Conservation (phyloP, 2,329 filamentous ascomycete species). For the Seiridium unicorne region DNA sequence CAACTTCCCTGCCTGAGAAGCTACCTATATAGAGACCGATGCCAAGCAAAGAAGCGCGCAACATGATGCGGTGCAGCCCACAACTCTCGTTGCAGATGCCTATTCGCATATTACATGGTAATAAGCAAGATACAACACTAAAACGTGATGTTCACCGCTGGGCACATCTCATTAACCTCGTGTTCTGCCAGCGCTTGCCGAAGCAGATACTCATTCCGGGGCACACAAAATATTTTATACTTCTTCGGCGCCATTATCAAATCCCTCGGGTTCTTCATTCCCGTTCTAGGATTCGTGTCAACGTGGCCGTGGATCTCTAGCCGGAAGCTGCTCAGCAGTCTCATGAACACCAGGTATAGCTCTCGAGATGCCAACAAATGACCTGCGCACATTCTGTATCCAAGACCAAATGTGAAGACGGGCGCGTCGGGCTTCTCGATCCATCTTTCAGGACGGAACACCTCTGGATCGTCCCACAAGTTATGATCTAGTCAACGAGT, state of each 20-base stretch:
- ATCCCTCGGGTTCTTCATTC: neutral
- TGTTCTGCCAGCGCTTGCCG: neutral
- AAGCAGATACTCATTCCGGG: slow-evolving; percentile 1
- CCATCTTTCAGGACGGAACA: slow-evolving; percentile 5
- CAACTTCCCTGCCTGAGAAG: too few relatives aligned
- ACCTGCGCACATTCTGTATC: slow-evolving; percentile 8
- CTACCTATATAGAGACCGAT: too few relatives aligned
- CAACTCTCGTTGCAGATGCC: too few relatives aligned
- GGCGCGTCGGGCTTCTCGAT: slow-evolving; percentile 6
- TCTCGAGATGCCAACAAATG: slow-evolving; percentile 3
- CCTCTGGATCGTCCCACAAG: slow-evolving; percentile 3
- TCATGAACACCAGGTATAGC: slow-evolving; percentile 6
- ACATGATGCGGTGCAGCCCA: too few relatives aligned
- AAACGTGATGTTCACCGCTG: neutral
- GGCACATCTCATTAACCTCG: neutral
- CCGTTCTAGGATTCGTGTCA: neutral
- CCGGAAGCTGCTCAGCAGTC: slow-evolving; percentile 6
- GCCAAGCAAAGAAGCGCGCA: too few relatives aligned
- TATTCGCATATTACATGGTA: neutral
- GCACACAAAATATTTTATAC: slow-evolving; percentile 2
- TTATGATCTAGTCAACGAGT: neutral
- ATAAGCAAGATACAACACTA: neutral
- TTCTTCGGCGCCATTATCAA: slow-evolving; percentile 1
- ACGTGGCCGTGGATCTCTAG: neutral
- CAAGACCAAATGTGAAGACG: slow-evolving; percentile 5